Evolutionary conservation across 257 asterid species (phyloP).

Genomic region (Jasminum sambac): DNA sequence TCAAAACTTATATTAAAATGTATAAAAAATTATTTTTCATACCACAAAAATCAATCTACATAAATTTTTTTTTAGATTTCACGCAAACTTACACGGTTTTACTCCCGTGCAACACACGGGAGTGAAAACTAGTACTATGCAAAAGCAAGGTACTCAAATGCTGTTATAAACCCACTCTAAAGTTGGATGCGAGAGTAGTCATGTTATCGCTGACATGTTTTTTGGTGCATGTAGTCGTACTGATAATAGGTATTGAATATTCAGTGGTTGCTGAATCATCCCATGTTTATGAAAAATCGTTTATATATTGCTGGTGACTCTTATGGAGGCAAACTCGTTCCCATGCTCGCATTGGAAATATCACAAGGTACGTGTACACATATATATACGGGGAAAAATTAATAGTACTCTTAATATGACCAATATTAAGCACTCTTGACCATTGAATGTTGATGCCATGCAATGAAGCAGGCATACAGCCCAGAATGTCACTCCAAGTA

Average conservation of each 20-base stretch:
- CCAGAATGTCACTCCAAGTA: constrained; percentile 43
- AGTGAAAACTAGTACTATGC: no score
- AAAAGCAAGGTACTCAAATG: no score
- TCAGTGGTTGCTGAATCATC: constrained; percentile 63
- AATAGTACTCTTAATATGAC: not conserved
- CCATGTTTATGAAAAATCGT: constrained; percentile 36
- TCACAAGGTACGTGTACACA: constrained; percentile 32
- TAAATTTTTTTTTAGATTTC: no score
- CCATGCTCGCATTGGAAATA: constrained; percentile 45
- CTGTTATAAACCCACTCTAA: no score
- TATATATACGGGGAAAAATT: not conserved
- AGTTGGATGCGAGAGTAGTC: no score
- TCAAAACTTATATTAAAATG: no score
- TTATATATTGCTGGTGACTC: constrained; percentile 56
- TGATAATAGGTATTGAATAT: not conserved
- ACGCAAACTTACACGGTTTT: no score
- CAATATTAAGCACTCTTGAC: not conserved
- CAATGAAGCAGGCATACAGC: constrained; percentile 47
- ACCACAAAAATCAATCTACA: no score
- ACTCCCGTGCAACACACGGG: no score
- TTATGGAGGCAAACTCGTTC: constrained; percentile 47
- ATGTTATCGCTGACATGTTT: not conserved
- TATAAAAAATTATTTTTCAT: no score
- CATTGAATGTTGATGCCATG: constrained; percentile 24
- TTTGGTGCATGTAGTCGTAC: no score